phyloP scores from a whole-genome alignment of 2,329 filamentous ascomycete species.

The Plenodomus tracheiphilus region DNA sequence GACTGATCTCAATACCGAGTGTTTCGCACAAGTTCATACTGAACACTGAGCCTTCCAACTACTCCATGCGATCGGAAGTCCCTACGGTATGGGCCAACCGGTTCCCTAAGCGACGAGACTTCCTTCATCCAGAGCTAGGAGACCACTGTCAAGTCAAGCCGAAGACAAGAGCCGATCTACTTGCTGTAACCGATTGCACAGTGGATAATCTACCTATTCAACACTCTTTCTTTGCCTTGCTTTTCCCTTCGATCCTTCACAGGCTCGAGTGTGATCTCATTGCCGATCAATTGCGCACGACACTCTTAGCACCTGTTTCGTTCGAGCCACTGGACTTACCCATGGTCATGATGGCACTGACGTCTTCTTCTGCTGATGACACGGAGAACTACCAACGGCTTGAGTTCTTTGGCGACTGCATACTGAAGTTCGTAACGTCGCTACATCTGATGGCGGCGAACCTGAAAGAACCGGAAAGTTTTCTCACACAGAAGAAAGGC shows the following conservation, averaged over 20 bases:
- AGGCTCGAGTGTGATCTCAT: constrained; percentile 68
- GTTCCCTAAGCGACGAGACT: constrained; percentile 62
- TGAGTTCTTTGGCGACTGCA: constrained; percentile 83
- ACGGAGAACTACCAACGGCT: constrained; percentile 75
- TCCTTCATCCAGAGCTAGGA: constrained; percentile 53
- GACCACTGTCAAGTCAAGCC: constrained; percentile 18
- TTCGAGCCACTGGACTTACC: constrained; percentile 54
- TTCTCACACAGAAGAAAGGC: constrained; percentile 70
- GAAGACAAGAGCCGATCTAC: constrained; percentile 51
- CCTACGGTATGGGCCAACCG: constrained; percentile 20
- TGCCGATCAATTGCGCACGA: constrained; percentile 62
- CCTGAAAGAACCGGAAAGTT: constrained; percentile 73
- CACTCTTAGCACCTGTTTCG: constrained; percentile 56
- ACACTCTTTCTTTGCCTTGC: constrained; percentile 56
- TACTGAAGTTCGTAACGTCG: constrained; percentile 75
- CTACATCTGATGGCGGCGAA: constrained; percentile 66
- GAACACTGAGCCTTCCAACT: not conserved
- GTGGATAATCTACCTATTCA: constrained; percentile 51
- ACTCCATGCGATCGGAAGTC: not conserved
- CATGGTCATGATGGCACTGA: constrained; percentile 71
- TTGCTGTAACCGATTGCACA: constrained; percentile 55
- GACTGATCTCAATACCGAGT: constrained; percentile 22
- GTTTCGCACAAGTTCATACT: constrained; percentile 30
- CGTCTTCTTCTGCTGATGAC: constrained; percentile 63
- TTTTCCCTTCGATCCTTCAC: constrained; percentile 74